Evolutionary conservation across 495 filamentous ascomycete species (phyloP).

Genomic region (Tetracladium setigerum): DNA sequence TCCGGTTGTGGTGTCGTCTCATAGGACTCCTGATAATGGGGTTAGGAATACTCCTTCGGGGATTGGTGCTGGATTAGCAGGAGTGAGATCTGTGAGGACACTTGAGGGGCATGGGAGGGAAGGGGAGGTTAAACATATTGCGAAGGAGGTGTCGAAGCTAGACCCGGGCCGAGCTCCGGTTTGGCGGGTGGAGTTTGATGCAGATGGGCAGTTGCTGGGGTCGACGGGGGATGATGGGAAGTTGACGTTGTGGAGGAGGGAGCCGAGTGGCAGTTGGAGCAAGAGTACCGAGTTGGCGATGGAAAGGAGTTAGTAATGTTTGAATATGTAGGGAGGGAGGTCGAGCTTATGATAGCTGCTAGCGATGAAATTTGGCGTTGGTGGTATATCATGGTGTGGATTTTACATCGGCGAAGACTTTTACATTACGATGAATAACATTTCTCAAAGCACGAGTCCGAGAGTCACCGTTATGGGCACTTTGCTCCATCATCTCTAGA

Average conservation of each 20-base stretch:
- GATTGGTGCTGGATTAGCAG: conserved; percentile 53
- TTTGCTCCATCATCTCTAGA: too few relatives aligned
- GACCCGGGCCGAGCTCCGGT: conserved; percentile 47
- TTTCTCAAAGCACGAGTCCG: too few relatives aligned
- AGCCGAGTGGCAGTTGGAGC: conserved; percentile 44
- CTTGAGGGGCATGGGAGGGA: conserved; percentile 21
- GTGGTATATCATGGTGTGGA: not conserved
- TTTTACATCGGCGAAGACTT: too few relatives aligned
- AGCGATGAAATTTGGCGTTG: too few relatives aligned
- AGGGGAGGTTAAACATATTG: conserved; percentile 37
- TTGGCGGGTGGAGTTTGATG: conserved; percentile 54
- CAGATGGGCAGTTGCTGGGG: conserved; percentile 51
- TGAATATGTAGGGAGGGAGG: too few relatives aligned
- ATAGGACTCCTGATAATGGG: conserved; percentile 11
- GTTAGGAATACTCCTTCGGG: conserved; percentile 32
- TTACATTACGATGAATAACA: too few relatives aligned
- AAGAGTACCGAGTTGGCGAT: conserved; percentile 47
- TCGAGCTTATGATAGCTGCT: too few relatives aligned
- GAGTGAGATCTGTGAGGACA: conserved; percentile 29
- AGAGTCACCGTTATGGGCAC: too few relatives aligned
- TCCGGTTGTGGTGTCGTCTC: conserved; percentile 9
- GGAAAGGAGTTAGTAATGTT: conserved; percentile 29
- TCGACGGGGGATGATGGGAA: conserved; percentile 55
- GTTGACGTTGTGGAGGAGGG: conserved; percentile 47
- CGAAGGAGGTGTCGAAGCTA: conserved; percentile 43